Base-by-base conservation (phyloP, 2,329 filamentous ascomycete species). In the Coniochaeta pulveracea region DNA sequence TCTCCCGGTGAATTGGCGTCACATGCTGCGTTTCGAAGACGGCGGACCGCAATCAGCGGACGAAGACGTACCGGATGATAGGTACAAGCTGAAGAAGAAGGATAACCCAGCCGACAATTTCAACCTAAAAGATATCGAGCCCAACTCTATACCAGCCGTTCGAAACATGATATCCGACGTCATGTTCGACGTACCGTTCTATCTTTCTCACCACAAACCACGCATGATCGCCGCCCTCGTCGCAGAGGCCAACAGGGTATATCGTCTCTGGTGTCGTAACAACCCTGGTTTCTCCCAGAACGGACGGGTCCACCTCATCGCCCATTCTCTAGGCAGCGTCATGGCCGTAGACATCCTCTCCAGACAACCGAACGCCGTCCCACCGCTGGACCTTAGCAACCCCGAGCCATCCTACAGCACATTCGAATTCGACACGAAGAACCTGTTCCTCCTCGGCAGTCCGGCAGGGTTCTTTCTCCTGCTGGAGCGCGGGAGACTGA, bases 101-200 rank as follows among this genome's bases (percentile, higher is more conserved):
- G 54, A 63, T n/a, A 66, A 77, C 35, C 65, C 69, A 3, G 61
- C 69, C 4, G 65, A 74, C 19, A 78, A 79, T 24, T 72, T 69
- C 43, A 54, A 58, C 0, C 64, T 98, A 10, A 82, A 88, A 45
- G 88, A 96, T 45, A 95, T 98, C 43, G 94, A 93, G 5, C 88
- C 86, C 1, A 73, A 79, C 26, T 91, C 85, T 0, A 84, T 98
- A 19, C 88, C 89, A 0, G 86, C 85, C 1, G 81, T 98, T n/a
- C 79, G 91, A 28, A 85, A 82, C 49, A 76, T 98, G 51, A 93
- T 98, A 40, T 93, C 84, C 26, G 91, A 98, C 53, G 85, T 98
- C 46, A 95, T 98, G 85, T 80, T 96, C 32, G 91, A 98, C 52
- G 89, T 98, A 32, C 91, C 91, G 0, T 96, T 94, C 52, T 98